Evolutionary conservation across 116 monocot species (phyloP).

Genomic region (Phalaenopsis hybrid): DNA sequence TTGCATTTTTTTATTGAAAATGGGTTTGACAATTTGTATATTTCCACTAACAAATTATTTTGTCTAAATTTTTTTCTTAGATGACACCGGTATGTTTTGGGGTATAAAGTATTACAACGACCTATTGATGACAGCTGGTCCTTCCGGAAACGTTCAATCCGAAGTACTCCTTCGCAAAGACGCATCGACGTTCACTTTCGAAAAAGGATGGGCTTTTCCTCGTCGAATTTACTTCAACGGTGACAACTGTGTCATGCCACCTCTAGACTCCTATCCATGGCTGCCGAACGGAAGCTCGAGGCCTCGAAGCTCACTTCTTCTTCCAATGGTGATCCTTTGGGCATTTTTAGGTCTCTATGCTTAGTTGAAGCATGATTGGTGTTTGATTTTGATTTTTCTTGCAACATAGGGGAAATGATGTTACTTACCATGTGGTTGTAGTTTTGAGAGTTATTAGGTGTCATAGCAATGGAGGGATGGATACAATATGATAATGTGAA

Average conservation of each 20-base stretch:
- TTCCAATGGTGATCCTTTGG: constrained; percentile 18
- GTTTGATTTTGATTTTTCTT: neutral
- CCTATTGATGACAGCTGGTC: constrained; percentile 64
- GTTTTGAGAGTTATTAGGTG: neutral
- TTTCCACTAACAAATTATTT: neutral
- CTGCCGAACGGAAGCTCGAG: constrained; percentile 41
- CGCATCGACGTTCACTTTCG: constrained; percentile 42
- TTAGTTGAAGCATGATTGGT: neutral
- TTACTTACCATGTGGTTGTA: neutral
- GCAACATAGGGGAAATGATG: neutral
- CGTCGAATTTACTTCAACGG: constrained; percentile 74
- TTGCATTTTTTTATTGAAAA: neutral
- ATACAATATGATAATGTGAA: no score
- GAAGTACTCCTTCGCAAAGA: constrained; percentile 66
- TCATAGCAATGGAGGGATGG: neutral
- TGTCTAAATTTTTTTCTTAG: constrained; percentile 16
- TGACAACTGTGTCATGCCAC: constrained; percentile 74
- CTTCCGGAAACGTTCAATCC: constrained; percentile 65
- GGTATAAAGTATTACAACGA: constrained; percentile 76
- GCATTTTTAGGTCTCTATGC: constrained; percentile 9
- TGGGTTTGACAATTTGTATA: neutral
- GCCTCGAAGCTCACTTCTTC: neutral
- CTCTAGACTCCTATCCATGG: constrained; percentile 69
- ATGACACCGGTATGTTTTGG: constrained; percentile 78
- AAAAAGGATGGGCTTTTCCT: constrained; percentile 80